Base-by-base conservation (phyloP, 2,329 filamentous ascomycete genomes). In the Hymenoscyphus scutula region DNA sequence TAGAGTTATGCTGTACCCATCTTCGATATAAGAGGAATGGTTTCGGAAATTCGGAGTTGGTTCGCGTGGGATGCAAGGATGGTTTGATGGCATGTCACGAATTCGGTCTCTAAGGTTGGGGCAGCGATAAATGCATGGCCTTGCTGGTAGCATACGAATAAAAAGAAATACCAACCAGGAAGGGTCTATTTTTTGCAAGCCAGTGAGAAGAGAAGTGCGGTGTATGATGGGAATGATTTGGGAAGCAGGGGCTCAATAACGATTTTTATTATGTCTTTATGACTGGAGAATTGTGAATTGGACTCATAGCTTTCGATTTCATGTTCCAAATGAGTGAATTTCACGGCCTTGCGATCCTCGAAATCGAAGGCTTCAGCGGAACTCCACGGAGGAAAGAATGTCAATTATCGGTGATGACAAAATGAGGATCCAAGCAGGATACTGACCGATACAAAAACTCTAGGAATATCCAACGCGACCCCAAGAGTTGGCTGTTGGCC, bases 1-100 rank as follows among this genome's bases (percentile, higher is more conserved):
- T 83, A 89, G 93, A 82, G 87, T 97, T 82, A 97, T 97, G 92
- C 86, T 97, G 82, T 97, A 97, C 87, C 92, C 92, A 81, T 96
- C 92, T 78, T 92, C 91, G 84, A 95, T 97, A 89, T 97, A 94
- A 89, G 75, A 77, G 76, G 70, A 58, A 60, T 61, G 56, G 77
- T 82, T 85, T 85, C 45, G 45, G 45, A 51, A 51, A 51, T 51
- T 51, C 19, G 83, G 71, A 71, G 72, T 74, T 72, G 70, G 68
- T 68, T 67, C 68, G 62, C 65, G 69, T 68, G 83, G 82, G 80
- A 79, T 84, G 80, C 80, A 55, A 79, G 80, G 80, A 81, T 80
- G 82, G 82, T 84, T 85, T 25, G 78, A 79, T 82, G 81, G 82
- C 81, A 80, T 83, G 79, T 80, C 79, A 81, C 79, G 80, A 51